phyloP scores from a whole-genome alignment of 306 rosid species.

The Citrullus colocynthis region DNA sequence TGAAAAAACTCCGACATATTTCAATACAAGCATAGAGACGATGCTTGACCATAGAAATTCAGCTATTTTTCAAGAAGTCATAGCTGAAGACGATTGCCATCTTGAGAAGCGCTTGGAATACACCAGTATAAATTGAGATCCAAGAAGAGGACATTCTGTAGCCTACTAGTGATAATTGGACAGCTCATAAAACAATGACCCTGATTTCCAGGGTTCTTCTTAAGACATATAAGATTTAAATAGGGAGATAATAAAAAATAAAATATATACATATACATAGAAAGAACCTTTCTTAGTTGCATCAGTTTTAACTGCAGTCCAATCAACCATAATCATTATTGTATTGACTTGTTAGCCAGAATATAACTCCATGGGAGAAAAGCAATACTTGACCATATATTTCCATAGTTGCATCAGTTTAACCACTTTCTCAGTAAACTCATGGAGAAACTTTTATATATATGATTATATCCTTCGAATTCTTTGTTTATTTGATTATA shows the following conservation, averaged over 20 bases:
- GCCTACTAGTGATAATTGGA: neutral
- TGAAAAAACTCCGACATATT: neutral
- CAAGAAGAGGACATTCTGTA: neutral
- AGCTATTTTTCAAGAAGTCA: neutral
- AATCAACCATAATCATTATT: neutral
- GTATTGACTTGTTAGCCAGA: neutral
- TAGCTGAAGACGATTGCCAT: neutral
- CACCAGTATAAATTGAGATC: neutral
- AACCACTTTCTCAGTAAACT: neutral
- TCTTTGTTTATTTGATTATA: no score
- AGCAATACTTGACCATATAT: neutral
- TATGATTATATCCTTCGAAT: neutral
- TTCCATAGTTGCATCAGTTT: neutral
- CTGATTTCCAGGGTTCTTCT: neutral
- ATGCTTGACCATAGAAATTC: neutral
- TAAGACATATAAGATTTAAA: neutral
- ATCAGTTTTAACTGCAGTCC: neutral
- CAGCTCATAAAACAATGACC: neutral
- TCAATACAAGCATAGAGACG: neutral
- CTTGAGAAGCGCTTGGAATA: neutral
- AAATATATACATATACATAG: neutral
- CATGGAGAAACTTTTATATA: neutral
- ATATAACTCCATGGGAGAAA: neutral
- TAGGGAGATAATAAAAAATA: neutral
- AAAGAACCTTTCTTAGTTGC: neutral